These are phyloP conservation scores for Xylaria bambusicola DNA, from an alignment of 495 filamentous ascomycete genomes.

Conservation along the genomic window DNA sequence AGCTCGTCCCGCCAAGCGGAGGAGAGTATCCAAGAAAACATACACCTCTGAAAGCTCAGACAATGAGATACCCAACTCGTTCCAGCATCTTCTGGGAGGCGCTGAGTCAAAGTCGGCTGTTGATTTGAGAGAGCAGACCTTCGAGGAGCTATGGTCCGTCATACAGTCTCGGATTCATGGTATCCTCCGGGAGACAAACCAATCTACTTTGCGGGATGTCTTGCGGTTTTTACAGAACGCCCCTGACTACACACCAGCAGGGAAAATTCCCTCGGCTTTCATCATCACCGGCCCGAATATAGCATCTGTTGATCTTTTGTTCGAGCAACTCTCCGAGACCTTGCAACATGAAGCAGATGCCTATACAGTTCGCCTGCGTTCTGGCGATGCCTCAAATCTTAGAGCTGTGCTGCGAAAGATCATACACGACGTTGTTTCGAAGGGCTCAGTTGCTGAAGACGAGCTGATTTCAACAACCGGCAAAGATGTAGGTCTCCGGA, in stretches of 20 bases:
- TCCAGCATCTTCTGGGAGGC: slow-evolving; percentile 65
- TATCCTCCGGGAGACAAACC: slow-evolving; percentile 65
- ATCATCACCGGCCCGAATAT: slow-evolving; percentile 87
- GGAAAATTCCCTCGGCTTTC: slow-evolving; percentile 72
- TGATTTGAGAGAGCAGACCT: slow-evolving; percentile 60
- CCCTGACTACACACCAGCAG: slow-evolving; percentile 39
- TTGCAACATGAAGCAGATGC: slow-evolving; percentile 50
- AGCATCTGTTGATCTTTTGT: slow-evolving; percentile 71
- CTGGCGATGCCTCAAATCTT: slow-evolving; percentile 77
- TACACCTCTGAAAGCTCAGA: slow-evolving; percentile 25
- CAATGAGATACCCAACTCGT: slow-evolving; percentile 31
- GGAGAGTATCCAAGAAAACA: slow-evolving; percentile 51
- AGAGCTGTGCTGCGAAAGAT: slow-evolving; percentile 82
- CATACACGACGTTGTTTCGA: slow-evolving; percentile 62
- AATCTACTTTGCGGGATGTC: slow-evolving; percentile 62
- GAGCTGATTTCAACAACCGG: slow-evolving; percentile 47
- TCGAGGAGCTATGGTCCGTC: slow-evolving; percentile 65
- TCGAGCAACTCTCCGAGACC: slow-evolving; percentile 64
- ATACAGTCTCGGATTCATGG: slow-evolving; percentile 64
- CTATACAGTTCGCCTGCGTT: slow-evolving; percentile 69
- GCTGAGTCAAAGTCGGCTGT: slow-evolving; percentile 56
- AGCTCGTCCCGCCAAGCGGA: slow-evolving; percentile 64
- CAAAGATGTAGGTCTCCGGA: slow-evolving; percentile 49
- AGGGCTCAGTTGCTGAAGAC: slow-evolving; percentile 50
- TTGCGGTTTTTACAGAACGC: slow-evolving; percentile 62